Percentiles rank a stretch among this genome's conserved stretches.
These are phyloP conservation scores for Rosa rugosa DNA, from an alignment of 306 rosid species.

Conservation along the genomic window DNA sequence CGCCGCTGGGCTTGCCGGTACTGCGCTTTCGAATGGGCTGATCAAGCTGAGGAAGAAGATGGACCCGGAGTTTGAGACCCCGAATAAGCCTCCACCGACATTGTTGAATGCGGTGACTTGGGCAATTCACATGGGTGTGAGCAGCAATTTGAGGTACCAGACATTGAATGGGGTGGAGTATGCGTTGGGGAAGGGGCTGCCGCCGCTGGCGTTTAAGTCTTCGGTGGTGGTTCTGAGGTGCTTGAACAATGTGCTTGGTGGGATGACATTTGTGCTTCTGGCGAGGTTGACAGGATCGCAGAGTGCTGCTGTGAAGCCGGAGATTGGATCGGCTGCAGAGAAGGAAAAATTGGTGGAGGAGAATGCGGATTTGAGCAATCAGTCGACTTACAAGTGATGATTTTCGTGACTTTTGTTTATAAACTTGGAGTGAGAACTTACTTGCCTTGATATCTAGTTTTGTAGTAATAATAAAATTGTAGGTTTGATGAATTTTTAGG, in stretches of 20 bases:
- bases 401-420: constrained; percentile 16
- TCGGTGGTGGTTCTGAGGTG: constrained; percentile 76
- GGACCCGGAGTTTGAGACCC: constrained; percentile 84
- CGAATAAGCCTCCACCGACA: constrained; percentile 84
- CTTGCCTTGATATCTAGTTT: neutral
- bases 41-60: constrained; percentile 75
- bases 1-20: constrained; percentile 81
- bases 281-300: constrained; percentile 89
- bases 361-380: constrained; percentile 44
- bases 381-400: constrained; percentile 61
- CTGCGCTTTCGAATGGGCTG: constrained; percentile 77
- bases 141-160: constrained; percentile 88
- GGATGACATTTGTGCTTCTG: constrained; percentile 80
- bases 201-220: constrained; percentile 70
- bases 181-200: constrained; percentile 65
- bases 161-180: constrained; percentile 76
- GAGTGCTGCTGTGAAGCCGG: constrained; percentile 42
- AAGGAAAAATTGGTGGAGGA: constrained; percentile 52
- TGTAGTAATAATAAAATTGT: constrained; percentile 13
- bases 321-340: constrained; percentile 37
- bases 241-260: constrained; percentile 82
- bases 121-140: constrained; percentile 89
- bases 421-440: neutral
- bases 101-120: constrained; percentile 77
- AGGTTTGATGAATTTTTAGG: neutral